Evolutionary conservation across 768 basidiomycete genomes (phyloP).

Genomic region (Suillus placidus): DNA sequence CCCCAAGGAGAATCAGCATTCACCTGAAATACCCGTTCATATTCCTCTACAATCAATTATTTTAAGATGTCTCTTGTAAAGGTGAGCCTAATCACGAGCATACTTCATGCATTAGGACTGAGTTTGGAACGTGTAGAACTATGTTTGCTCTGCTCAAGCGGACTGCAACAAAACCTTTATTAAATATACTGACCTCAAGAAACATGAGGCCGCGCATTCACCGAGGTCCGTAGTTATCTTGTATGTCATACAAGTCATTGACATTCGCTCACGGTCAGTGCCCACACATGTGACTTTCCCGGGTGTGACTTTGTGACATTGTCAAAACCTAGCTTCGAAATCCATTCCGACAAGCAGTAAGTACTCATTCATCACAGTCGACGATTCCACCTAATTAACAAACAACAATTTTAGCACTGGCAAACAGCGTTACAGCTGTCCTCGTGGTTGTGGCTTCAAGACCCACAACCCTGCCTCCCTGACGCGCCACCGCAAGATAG

Average conservation of each 20-base stretch:
- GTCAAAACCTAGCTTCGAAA: slow-evolving; percentile 22
- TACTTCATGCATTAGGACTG: not conserved
- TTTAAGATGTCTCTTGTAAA: not conserved
- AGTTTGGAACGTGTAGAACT: slow-evolving; percentile 13
- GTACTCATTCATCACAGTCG: not conserved
- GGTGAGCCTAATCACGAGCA: not conserved
- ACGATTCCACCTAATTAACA: not conserved
- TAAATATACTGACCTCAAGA: slow-evolving; percentile 22
- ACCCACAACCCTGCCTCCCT: slow-evolving; percentile 29
- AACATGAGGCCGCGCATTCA: slow-evolving; percentile 23
- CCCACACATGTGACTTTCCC: slow-evolving; percentile 18
- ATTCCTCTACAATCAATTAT: not conserved
- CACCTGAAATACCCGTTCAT: not conserved
- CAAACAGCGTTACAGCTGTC: slow-evolving; percentile 13
- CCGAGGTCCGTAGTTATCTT: slow-evolving; percentile 9
- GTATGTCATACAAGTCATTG: slow-evolving; percentile 5
- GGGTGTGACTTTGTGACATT: slow-evolving; percentile 19
- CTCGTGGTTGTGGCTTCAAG: slow-evolving; percentile 17
- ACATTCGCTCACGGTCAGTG: slow-evolving; percentile 14
- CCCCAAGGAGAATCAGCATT: not conserved
- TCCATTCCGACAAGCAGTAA: slow-evolving; percentile 27
- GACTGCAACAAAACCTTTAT: slow-evolving; percentile 19
- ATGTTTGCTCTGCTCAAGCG: slow-evolving; percentile 14
- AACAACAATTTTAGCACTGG: slow-evolving; percentile 23
- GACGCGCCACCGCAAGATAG: slow-evolving; percentile 25